Evolutionary conservation across 805 yeast genomes (phyloP).

Genomic region (Monosporozyma yasuniensis): DNA sequence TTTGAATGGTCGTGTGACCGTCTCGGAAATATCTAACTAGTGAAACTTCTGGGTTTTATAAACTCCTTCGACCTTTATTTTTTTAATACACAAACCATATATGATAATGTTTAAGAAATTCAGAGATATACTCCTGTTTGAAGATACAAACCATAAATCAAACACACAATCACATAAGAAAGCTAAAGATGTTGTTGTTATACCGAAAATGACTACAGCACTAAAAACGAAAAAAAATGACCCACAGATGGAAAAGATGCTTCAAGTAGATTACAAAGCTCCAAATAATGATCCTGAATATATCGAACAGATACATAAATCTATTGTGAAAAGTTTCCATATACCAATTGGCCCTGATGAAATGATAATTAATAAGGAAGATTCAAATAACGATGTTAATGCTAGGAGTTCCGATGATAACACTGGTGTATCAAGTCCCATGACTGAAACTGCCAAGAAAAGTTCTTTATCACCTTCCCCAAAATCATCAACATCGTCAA

Average conservation of each 20-base stretch:
- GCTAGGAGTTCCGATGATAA: not conserved
- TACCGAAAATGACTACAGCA: not conserved
- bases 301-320: not conserved
- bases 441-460: not conserved
- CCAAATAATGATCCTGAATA: slow-evolving; percentile 6
- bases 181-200: not conserved
- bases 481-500: not conserved
- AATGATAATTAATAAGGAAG: not conserved
- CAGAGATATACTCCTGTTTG: not conserved
- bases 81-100: too few species aligned
- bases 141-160: not conserved
- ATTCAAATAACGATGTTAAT: too few species aligned
- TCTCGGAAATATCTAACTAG: too few species aligned
- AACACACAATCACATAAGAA: not conserved
- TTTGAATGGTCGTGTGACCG: too few species aligned
- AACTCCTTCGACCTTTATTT: too few species aligned
- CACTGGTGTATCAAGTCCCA: not conserved
- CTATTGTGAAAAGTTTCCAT: not conserved
- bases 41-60: too few species aligned
- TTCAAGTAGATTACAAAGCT: slow-evolving; percentile 3
- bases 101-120: not conserved
- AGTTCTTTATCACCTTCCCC: not conserved
- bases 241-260: not conserved
- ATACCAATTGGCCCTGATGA: not conserved
- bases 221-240: not conserved